These are phyloP conservation scores for Coffea canephora DNA, from an alignment of 257 asterid genomes.

Conservation along the genomic window DNA sequence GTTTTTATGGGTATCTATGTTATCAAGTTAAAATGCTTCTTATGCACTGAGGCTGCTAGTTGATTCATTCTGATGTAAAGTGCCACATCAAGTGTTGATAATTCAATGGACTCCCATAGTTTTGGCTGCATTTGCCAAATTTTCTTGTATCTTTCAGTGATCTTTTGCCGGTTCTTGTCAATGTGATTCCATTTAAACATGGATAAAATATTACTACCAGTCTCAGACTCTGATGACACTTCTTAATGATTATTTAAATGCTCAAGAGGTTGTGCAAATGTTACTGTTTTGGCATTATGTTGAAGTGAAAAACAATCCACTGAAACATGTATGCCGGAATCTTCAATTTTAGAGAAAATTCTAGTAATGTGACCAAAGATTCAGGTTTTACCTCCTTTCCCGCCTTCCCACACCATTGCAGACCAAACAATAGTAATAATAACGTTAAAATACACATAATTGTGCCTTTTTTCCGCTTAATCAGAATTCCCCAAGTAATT, in stretches of 20 bases:
- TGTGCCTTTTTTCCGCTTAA: background rate
- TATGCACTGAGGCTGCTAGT: background rate
- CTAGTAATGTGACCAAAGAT: background rate
- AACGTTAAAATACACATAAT: background rate
- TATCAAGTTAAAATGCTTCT: background rate
- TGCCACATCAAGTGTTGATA: background rate
- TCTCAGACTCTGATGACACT: background rate
- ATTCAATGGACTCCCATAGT: conserved; percentile 2
- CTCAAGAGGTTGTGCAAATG: background rate
- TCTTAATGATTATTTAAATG: background rate
- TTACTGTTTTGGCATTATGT: background rate
- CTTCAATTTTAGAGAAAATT: background rate
- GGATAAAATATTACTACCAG: background rate
- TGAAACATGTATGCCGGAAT: background rate
- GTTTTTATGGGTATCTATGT: background rate
- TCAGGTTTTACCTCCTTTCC: background rate
- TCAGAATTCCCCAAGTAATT: background rate
- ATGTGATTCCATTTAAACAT: background rate
- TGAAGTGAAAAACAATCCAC: background rate
- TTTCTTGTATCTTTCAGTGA: too few species aligned
- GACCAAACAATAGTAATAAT: background rate
- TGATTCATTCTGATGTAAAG: background rate
- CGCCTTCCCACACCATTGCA: background rate
- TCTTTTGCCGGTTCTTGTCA: too few species aligned
- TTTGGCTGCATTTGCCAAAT: background rate